Percentiles rank a stretch among this genome's conserved stretches.
These are phyloP conservation scores for Aureobasidium sp. DNA, from an alignment of 2,329 filamentous ascomycete species.

Conservation along the genomic window DNA sequence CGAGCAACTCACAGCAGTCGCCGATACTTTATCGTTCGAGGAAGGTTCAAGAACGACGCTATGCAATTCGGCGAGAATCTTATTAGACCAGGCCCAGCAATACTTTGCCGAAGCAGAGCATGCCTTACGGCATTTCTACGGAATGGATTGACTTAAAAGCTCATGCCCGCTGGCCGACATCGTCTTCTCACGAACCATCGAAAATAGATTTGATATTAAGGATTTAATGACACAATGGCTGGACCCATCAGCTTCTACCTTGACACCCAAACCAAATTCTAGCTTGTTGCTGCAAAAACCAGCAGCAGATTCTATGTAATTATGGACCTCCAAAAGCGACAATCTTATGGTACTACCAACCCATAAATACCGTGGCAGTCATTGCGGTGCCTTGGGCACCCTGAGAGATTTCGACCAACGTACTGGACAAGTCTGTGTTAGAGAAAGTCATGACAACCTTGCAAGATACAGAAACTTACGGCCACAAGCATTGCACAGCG, in stretches of 20 bases:
- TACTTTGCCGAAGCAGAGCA: conserved; percentile 3
- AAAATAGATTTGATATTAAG: background rate
- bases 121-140: conserved; percentile 1
- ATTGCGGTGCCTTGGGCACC: background rate
- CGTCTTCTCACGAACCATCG: background rate
- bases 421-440: background rate
- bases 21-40: conserved; percentile 5
- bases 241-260: background rate
- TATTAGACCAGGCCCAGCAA: conserved; percentile 5
- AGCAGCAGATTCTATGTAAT: background rate
- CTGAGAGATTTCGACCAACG: conserved; percentile 5
- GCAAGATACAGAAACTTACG: background rate
- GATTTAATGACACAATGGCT: conserved; percentile 9
- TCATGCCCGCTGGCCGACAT: background rate
- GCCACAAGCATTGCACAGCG: conserved; percentile 5
- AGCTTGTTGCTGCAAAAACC: background rate
- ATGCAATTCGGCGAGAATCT: background rate
- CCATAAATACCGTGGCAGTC: background rate
- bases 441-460: background rate
- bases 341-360: background rate
- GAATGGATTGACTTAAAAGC: background rate
- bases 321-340: background rate
- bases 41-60: background rate
- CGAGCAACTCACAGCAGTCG: conserved; percentile 11
- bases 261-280: background rate